These are phyloP conservation scores for Lasiodiplodia hormozganensis DNA, from an alignment of 2,329 filamentous ascomycete species.

Conservation along the genomic window DNA sequence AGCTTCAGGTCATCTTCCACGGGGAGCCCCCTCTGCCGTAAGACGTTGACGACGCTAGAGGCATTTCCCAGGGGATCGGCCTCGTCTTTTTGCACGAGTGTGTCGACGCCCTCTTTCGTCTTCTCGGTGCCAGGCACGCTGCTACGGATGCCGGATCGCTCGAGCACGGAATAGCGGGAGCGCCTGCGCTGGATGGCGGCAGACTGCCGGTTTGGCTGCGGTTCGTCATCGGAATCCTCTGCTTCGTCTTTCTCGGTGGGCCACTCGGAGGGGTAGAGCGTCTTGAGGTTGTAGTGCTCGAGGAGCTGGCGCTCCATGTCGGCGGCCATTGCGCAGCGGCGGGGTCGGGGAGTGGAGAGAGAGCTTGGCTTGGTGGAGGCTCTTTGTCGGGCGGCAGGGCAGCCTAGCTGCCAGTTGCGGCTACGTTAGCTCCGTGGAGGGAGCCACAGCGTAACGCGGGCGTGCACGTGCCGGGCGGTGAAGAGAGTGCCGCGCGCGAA, in stretches of 20 bases:
- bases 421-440: constrained; percentile 8
- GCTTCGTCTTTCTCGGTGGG: constrained; percentile 79
- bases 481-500: constrained; percentile 15
- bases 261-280: constrained; percentile 82
- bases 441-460: background rate
- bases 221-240: constrained; percentile 56
- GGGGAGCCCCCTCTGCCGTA: constrained; percentile 77
- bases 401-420: constrained; percentile 3
- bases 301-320: constrained; percentile 72
- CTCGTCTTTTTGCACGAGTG: constrained; percentile 87
- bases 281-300: constrained; percentile 87
- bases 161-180: constrained; percentile 78
- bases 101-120: constrained; percentile 72
- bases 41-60: constrained; percentile 82
- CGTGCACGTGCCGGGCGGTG: constrained; percentile 16
- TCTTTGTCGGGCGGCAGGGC: constrained; percentile 20
- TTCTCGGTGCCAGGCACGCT: constrained; percentile 74
- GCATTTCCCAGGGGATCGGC: constrained; percentile 88
- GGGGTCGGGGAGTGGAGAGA: constrained; percentile 52
- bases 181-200: constrained; percentile 50
- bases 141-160: constrained; percentile 72
- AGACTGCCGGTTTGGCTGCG: constrained; percentile 28
- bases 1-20: constrained; percentile 84
- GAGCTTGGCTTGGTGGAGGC: constrained; percentile 28
- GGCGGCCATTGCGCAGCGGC: constrained; percentile 7